phyloP scores from a whole-genome alignment of 2,329 filamentous ascomycete species.

The Phyllachora maydis region DNA sequence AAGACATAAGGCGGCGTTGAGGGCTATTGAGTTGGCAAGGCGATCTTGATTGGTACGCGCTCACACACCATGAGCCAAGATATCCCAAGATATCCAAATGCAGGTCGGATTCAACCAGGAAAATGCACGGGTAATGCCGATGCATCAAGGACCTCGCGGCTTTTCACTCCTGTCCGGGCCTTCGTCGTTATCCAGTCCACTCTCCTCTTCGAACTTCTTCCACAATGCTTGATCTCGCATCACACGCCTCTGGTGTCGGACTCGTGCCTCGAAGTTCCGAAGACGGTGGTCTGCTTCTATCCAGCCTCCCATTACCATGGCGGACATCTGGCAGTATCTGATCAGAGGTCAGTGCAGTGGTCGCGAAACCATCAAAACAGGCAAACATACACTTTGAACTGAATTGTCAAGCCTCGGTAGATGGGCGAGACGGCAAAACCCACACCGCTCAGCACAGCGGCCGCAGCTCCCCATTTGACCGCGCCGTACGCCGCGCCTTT shows the following conservation, averaged over 20 bases:
- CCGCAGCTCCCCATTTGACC: conserved; percentile 50
- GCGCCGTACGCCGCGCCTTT: conserved; percentile 47
- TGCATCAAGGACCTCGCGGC: too few species aligned
- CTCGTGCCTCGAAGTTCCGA: conserved; percentile 41
- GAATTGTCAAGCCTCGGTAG: conserved; percentile 51
- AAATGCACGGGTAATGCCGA: too few species aligned
- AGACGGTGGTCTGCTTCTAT: conserved; percentile 54
- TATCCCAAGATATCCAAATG: too few species aligned
- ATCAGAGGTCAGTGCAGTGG: conserved; percentile 1
- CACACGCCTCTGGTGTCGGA: conserved; percentile 43
- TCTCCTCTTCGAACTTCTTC: conserved; percentile 44
- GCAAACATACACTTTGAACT: conserved; percentile 52
- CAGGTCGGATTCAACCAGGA: too few species aligned
- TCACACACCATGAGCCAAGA: too few species aligned
- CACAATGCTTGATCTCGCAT: conserved; percentile 46
- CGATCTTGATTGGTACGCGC: too few species aligned
- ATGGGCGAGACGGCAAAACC: conserved; percentile 47
- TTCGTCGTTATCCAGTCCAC: conserved; percentile 21
- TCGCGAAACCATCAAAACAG: too few species aligned
- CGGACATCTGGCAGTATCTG: conserved; percentile 70
- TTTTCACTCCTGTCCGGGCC: conserved; percentile 6
- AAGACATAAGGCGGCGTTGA: too few species aligned
- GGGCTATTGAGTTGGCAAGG: too few species aligned
- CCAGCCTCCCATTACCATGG: conserved; percentile 62
- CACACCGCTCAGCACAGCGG: conserved; percentile 37